Conservation (phyloP, 169 alveolate genomes). For the Amoebophrya sp. region DNA sequence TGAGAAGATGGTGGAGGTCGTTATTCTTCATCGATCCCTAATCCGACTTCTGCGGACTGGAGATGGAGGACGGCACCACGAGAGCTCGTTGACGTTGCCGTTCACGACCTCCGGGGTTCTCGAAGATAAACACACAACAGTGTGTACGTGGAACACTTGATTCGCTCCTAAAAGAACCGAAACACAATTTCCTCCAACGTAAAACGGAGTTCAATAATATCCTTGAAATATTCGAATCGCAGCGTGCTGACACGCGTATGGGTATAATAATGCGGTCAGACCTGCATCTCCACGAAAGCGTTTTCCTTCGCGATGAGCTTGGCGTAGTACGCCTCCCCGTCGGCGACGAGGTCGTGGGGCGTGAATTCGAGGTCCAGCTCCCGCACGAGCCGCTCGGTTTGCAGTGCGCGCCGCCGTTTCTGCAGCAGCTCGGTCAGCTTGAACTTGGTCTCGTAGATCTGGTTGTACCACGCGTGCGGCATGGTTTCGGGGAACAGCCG, state of each 20-base stretch:
- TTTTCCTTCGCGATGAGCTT: not conserved
- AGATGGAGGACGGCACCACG: too few species aligned
- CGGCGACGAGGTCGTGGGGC: not conserved
- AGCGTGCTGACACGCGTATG: too few species aligned
- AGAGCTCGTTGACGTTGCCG: too few species aligned
- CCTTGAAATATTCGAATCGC: not conserved
- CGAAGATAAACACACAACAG: not conserved
- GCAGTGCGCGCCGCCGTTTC: not conserved
- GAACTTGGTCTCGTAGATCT: conserved; percentile 3
- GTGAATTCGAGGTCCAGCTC: not conserved
- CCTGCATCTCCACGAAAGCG: not conserved
- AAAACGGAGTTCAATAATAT: not conserved
- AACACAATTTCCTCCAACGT: not conserved
- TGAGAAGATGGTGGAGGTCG: not conserved
- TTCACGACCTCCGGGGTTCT: too few species aligned
- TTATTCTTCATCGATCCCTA: too few species aligned
- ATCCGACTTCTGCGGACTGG: too few species aligned
- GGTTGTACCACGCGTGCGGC: conserved; percentile 14
- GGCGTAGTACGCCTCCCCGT: not conserved
- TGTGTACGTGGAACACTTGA: not conserved
- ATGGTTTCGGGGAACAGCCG: conserved; percentile 60
- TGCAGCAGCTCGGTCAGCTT: not conserved
- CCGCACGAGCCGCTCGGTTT: not conserved
- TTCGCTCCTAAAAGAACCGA: not conserved
- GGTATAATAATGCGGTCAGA: not conserved